Evolutionary conservation across 805 yeast genomes (phyloP).

Genomic region (Hanseniaspora singularis): DNA sequence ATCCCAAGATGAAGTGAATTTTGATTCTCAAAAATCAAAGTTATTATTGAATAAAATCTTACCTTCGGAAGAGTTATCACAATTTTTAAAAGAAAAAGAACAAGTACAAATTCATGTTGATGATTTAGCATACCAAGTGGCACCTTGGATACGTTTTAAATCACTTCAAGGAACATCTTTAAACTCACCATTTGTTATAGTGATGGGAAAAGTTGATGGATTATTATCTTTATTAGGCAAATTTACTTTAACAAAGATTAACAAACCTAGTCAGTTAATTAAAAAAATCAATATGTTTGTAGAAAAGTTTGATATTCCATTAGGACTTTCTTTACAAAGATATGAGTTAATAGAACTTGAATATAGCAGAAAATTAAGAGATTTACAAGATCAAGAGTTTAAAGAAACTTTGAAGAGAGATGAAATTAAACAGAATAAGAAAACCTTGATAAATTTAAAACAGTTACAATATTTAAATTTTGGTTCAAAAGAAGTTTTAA

Average conservation of each 20-base stretch:
- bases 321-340: constrained; percentile 12
- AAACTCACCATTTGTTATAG: constrained; percentile 2
- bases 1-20: background rate
- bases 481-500: constrained; percentile 17
- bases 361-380: constrained; percentile 44
- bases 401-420: constrained; percentile 49
- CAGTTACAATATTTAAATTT: constrained; percentile 22
- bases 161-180: background rate
- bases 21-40: background rate
- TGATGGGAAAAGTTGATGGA: constrained; percentile 14
- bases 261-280: constrained; percentile 2
- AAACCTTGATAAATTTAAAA: constrained; percentile 20
- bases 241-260: background rate
- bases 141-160: constrained; percentile 11
- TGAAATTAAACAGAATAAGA: constrained; percentile 40
- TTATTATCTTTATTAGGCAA: constrained; percentile 7
- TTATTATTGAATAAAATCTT: background rate
- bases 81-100: constrained; percentile 3
- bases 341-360: constrained; percentile 38
- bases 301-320: constrained; percentile 12
- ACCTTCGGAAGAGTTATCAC: constrained; percentile 1
- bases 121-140: constrained; percentile 10
- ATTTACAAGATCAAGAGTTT: constrained; percentile 58
- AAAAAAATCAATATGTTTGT: constrained; percentile 1
- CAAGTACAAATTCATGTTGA: constrained; percentile 2